Evolutionary conservation across 2,329 filamentous ascomycete species (phyloP), one percentile per base, ranked within the genome.

Genomic region (Boeremia lycopersici): DNA sequence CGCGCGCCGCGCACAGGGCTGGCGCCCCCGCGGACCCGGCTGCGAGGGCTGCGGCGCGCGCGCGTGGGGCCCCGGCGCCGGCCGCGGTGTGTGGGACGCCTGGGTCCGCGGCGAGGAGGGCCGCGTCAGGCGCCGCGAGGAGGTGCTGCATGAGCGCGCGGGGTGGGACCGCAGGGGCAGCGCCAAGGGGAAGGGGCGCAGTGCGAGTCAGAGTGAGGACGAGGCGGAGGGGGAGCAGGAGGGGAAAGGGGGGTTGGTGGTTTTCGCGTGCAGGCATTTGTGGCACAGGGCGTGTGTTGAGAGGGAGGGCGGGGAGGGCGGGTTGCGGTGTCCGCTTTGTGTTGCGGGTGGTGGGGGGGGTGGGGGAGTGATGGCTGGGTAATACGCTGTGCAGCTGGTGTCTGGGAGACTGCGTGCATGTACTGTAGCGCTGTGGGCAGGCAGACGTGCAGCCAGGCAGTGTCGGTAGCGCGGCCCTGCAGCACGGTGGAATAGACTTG

Each of bases 51-150:
- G 96, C 65, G 87, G 88, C 42, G 84, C 84, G 42, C 82, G 93
- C 6, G 84, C 92, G 1, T 99, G 95, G 93, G 96, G 95, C 0
- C 91, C 93, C 0, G 93, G 92, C 0, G 88, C 91, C 0, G 89
- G 90, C 0, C 83, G 85, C 0, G 83, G 86, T 33, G 83, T 96
- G 1, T 96, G 91, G 80, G 87, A 90, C 45, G 87, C 87, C 0
- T 98, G 91, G 92, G 87, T 54, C 74, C 75, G 36, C 73, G 76
- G 7, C 80, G 80, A 49, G 75, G 72, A 48, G 73, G 46, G 29
- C 6, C 23, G 60, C 68, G 74, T 38, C 77, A 75, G 68, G 69
- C 70, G 69, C 48, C 69, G 72, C 65, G 71, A 72, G 62, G 71
- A 64, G 55, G 73, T 53, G 51, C 75, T 63, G 55, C 72, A 67